phyloP scores from a whole-genome alignment of 2,329 filamentous ascomycete genomes.

The Hysterium pulicare region DNA sequence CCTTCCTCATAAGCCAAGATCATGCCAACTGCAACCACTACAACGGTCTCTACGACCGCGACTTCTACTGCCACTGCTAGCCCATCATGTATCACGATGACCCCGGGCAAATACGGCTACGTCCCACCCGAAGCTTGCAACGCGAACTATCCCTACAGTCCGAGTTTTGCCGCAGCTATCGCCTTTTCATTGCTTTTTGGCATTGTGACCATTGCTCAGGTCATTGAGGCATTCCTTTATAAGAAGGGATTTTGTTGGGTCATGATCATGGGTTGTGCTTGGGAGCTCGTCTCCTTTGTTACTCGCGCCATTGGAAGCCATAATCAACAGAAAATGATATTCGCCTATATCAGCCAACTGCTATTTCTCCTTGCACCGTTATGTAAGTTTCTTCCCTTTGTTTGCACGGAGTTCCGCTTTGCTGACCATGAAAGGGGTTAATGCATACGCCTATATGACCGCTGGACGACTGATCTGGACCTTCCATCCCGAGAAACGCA shows the following conservation, averaged over 20 bases:
- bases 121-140: constrained; percentile 25
- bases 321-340: constrained; percentile 34
- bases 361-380: constrained; percentile 46
- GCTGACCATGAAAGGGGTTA: constrained; percentile 33
- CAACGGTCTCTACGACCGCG: constrained; percentile 11
- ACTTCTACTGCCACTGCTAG: constrained; percentile 9
- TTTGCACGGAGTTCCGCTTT: background rate
- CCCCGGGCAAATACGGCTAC: constrained; percentile 22
- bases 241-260: constrained; percentile 42
- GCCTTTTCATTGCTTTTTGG: constrained; percentile 23
- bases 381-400: constrained; percentile 10
- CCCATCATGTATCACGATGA: constrained; percentile 20
- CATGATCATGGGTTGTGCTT: constrained; percentile 43
- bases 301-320: constrained; percentile 40
- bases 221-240: constrained; percentile 18
- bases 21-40: constrained; percentile 16
- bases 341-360: constrained; percentile 36
- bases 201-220: constrained; percentile 19
- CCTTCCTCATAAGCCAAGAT: no score
- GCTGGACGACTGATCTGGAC: constrained; percentile 40
- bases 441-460: constrained; percentile 44
- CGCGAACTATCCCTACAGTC: constrained; percentile 21
- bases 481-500: constrained; percentile 32
- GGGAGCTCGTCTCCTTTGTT: constrained; percentile 44
- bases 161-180: constrained; percentile 21